Evolutionary conservation across 2,329 filamentous ascomycete species (phyloP), one percentile per base, ranked within the genome.

Genomic region (Neocucurbitaria cava): DNA sequence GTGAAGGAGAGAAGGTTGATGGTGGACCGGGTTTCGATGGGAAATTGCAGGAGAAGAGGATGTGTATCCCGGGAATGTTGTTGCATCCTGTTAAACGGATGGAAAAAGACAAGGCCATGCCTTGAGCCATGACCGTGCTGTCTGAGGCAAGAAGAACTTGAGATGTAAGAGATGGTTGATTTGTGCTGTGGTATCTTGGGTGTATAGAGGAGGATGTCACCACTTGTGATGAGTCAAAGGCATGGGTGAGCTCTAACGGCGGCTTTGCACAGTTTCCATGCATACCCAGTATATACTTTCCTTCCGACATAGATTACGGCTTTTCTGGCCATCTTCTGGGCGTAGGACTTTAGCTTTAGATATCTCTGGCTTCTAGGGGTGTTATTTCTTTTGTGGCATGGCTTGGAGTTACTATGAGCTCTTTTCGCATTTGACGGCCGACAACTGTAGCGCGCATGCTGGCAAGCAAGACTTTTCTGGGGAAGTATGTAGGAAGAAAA

Each of bases 61-160:
- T 96, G 92, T 97, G 93, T 77, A 78, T 96, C 36, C 92, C 92
- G 7, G 91, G 90, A 0, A 94, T 96, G 88, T 77, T 96, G 58
- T 77, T 97, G 60, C 93, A 97, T 82, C 93, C 93, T 0, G 84
- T 96, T 48, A 97, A 96, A 80, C 84, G 86, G 48, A 76, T 76
- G 72, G 57, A 51, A 28, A 69, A 59, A 64, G 61, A 69, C n/a
- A 46, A 55, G 42, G 46, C 61, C 10, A 68, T 62, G 45, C 61
- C 49, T 10, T 65, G 44, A 40, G 20, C 38, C 3, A 31, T 15
- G 8, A 8, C 28, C 36, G 18, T 11, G 9, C 10, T 5, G 15
- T n/a, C 35, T 17, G 8, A 18, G 18, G 9, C 17, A 39, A 21
- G 18, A 52, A 44, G 13, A 7, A 36, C 9, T 31, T 44, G 23